Evolutionary conservation across 1,284 basidiomycete species (phyloP), one percentile per base, ranked within the genome.

Genomic region (Earliella scabrosa): DNA sequence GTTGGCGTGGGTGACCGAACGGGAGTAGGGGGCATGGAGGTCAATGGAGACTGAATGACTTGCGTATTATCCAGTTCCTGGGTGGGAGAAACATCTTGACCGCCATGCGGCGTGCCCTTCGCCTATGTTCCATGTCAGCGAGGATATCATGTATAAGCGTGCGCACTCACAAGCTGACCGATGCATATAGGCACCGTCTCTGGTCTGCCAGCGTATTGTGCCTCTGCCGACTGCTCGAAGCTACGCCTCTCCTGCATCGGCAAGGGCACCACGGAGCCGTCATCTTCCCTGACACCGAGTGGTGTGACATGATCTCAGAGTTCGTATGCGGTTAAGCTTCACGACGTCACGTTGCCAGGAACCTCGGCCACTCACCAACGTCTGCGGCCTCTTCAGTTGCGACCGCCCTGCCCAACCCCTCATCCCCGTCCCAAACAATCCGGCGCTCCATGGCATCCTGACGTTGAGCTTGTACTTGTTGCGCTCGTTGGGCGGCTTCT

Each of bases 181-280:
- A 91, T 76, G 50, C 77, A 76, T 10, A 74, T 78, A 2, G 86
- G 87, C 2, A 85, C 77, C 24, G 66, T 66, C 62, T 88, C 85
- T 4, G 76, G 72, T 32, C 73, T 65, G 10, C 86, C 87, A 23
- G 71, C 75, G 57, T 82, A 87, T 45, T 79, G 75, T 16, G 75
- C 74, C 66, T 81, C 77, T 13, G 62, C 60, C 5, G 54, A 58
- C 21, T 32, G 45, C 10, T 26, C 32, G 27, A 20, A 20, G 82
- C 20, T 67, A 74, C 53, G 35, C 43, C 76, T 73, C 18, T 73
- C 72, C 64, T 79, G 76, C 27, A 61, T 55, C 14, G 58, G 47
- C 2, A 65, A 35, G 6, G 73, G 68, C 1, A 68, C 54, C 27
- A 77, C 65, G 10, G 62, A 60, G 2, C 74, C 74, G 11, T 69